Conservation (phyloP, 2,329 filamentous ascomycete species). For the Scortechinia acanthostroma region DNA sequence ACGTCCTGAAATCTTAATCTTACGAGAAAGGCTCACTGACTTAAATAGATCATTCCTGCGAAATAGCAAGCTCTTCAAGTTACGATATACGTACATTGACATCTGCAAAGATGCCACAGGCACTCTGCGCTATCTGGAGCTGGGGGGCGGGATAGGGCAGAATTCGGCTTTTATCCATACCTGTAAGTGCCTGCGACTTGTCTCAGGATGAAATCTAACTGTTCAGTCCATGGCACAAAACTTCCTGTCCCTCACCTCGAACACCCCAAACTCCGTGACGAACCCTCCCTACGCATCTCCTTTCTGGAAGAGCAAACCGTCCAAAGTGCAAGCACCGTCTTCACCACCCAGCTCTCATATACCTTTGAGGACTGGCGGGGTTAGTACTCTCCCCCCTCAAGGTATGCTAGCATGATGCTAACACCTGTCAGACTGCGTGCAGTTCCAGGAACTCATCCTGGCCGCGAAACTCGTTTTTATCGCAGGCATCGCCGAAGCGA, state of each 20-base stretch:
- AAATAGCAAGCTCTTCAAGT: conserved; percentile 24
- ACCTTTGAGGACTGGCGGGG: conserved; percentile 29
- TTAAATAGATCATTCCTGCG: conserved; percentile 29
- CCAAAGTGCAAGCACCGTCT: conserved; percentile 22
- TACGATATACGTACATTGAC: conserved; percentile 25
- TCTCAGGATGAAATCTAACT: conserved; percentile 2
- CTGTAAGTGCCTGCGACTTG: conserved; percentile 15
- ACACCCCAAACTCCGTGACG: conserved; percentile 22
- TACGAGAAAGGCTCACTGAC: neutral
- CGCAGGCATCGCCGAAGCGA: conserved; percentile 28
- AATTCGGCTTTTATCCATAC: conserved; percentile 23
- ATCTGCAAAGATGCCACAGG: conserved; percentile 25
- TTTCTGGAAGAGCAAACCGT: conserved; percentile 32
- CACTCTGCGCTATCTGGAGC: conserved; percentile 21
- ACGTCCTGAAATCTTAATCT: neutral
- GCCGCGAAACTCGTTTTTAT: conserved; percentile 25
- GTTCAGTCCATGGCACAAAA: conserved; percentile 21
- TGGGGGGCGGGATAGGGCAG: conserved; percentile 23
- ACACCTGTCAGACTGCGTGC: conserved; percentile 20
- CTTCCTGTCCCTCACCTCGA: conserved; percentile 29
- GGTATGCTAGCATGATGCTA: too few species aligned
- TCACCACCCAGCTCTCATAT: conserved; percentile 27
- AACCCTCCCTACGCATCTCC: conserved; percentile 21
- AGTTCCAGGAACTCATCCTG: conserved; percentile 27
- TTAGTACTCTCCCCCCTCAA: too few species aligned